These are phyloP conservation scores for Naganishia vishniacii DNA, from an alignment of 768 basidiomycete species.

Conservation along the genomic window DNA sequence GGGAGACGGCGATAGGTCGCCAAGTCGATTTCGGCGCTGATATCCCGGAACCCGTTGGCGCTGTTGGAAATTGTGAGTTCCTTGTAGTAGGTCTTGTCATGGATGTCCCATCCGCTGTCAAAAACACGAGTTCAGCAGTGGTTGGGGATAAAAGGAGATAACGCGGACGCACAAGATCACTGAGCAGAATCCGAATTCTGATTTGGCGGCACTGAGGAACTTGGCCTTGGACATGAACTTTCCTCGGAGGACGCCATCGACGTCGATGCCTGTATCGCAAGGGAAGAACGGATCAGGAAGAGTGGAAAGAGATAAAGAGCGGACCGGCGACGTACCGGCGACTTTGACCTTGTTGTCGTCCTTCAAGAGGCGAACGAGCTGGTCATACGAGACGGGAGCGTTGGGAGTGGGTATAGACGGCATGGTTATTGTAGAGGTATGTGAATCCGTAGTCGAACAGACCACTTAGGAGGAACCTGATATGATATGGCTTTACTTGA, in stretches of 20 bases:
- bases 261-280: conserved; percentile 54
- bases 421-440: no score
- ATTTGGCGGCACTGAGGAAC: conserved; percentile 70
- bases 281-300: no score
- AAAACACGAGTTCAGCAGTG: neutral
- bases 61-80: conserved; percentile 88
- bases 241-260: conserved; percentile 90
- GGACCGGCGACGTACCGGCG: conserved; percentile 59
- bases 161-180: conserved; percentile 70
- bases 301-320: neutral
- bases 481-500: no score
- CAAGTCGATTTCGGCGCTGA: conserved; percentile 79
- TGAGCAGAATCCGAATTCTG: conserved; percentile 78
- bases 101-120: conserved; percentile 80
- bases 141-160: neutral
- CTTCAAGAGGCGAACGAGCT: conserved; percentile 57
- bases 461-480: no score
- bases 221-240: conserved; percentile 90
- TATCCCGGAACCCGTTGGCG: conserved; percentile 84
- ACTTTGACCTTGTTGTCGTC: conserved; percentile 84
- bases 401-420: conserved; percentile 40
- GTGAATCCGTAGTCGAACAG: no score
- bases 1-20: conserved; percentile 80
- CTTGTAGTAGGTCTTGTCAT: conserved; percentile 73
- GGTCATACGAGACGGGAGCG: conserved; percentile 57